Percentiles rank a stretch among this genome's conserved stretches.
These are phyloP conservation scores for Grammothele lineata DNA, from an alignment of 768 basidiomycete species.

Conservation along the genomic window DNA sequence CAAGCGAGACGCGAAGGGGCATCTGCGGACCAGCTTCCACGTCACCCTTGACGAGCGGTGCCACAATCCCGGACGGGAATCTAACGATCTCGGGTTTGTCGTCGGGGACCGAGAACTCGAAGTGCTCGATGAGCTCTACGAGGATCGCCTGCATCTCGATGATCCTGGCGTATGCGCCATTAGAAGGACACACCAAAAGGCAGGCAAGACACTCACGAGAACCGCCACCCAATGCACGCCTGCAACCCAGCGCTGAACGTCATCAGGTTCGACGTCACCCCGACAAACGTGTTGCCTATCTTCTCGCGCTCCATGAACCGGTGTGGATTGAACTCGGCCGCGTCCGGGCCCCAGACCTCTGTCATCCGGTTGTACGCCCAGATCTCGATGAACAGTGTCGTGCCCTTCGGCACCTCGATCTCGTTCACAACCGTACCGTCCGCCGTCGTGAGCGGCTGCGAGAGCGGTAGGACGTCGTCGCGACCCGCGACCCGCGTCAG, in stretches of 20 bases:
- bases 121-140: constrained; percentile 32
- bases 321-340: constrained; percentile 25
- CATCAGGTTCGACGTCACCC: constrained; percentile 15
- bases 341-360: constrained; percentile 30
- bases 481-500: constrained; percentile 23
- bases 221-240: constrained; percentile 27
- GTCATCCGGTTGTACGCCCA: constrained; percentile 29
- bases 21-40: constrained; percentile 27
- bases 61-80: constrained; percentile 28
- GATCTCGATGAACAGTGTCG: constrained; percentile 20
- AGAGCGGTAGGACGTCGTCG: constrained; percentile 32
- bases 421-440: constrained; percentile 22
- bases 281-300: constrained; percentile 15
- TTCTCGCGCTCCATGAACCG: constrained; percentile 20
- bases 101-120: constrained; percentile 29
- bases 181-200: no score
- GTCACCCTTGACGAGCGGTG: constrained; percentile 30
- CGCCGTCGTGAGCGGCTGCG: constrained; percentile 24
- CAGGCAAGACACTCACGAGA: constrained; percentile 26
- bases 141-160: constrained; percentile 33
- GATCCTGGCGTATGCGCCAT: constrained; percentile 11
- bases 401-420: constrained; percentile 27
- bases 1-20: constrained; percentile 29
- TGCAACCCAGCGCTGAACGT: constrained; percentile 14
- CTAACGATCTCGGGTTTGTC: constrained; percentile 29